A percentile compares a stretch with the other conserved stretches of the same genome.
phyloP scores from a whole-genome alignment of 1,284 basidiomycete genomes.

The Ceratobasidium sp. region DNA sequence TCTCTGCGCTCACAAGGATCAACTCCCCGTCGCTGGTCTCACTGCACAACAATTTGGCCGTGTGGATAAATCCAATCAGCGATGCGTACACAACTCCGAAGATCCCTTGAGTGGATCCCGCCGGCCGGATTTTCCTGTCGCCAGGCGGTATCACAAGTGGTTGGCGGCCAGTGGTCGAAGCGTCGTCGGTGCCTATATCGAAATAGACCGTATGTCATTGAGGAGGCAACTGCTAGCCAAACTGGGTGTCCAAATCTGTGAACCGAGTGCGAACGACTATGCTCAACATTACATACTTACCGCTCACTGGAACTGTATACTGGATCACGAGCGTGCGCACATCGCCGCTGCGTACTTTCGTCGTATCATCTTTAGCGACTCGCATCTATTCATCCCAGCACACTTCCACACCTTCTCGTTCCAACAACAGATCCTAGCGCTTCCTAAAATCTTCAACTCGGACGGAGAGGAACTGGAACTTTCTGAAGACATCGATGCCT shows the following conservation, averaged over 20 bases:
- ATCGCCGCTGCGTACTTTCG: slow-evolving; percentile 24
- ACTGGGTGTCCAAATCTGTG: background rate
- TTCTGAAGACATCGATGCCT: background rate
- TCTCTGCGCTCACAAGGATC: slow-evolving; percentile 11
- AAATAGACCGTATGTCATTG: background rate
- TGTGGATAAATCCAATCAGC: background rate
- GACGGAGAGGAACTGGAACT: background rate
- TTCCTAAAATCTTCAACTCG: background rate
- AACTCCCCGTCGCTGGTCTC: background rate
- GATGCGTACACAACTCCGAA: background rate
- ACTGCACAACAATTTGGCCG: background rate
- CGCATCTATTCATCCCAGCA: slow-evolving; percentile 6
- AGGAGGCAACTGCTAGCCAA: background rate
- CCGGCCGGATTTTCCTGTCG: background rate
- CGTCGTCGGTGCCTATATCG: background rate
- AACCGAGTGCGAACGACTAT: background rate
- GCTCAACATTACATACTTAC: background rate
- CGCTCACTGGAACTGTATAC: background rate
- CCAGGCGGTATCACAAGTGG: background rate
- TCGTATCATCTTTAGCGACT: background rate
- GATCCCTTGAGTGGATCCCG: background rate
- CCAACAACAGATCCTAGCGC: background rate
- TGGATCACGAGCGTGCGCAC: slow-evolving; percentile 16
- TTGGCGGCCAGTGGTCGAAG: background rate
- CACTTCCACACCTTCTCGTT: background rate